A percentile compares a stretch with the other conserved stretches of the same genome.
phyloP scores from a whole-genome alignment of 2,329 filamentous ascomycete species.

The Calonectria pteridis region DNA sequence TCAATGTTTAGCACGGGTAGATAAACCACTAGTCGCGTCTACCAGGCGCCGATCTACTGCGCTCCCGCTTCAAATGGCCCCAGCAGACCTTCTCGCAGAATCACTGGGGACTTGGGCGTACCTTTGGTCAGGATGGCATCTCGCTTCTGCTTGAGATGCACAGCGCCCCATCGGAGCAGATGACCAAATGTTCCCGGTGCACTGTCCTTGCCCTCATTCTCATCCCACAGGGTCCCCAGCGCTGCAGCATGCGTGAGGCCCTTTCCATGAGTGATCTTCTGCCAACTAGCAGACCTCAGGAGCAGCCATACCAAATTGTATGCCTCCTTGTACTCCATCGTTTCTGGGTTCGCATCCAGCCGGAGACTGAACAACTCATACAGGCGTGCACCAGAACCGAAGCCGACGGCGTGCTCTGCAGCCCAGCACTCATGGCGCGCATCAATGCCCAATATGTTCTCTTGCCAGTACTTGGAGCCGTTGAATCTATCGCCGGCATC shows the following conservation, averaged over 20 bases:
- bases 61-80: background rate
- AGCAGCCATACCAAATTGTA: constrained; percentile 27
- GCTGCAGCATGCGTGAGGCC: constrained; percentile 12
- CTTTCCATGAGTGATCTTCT: constrained; percentile 31
- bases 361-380: constrained; percentile 9
- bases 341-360: constrained; percentile 17
- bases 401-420: constrained; percentile 21
- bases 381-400: constrained; percentile 10
- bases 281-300: constrained; percentile 25
- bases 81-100: constrained; percentile 18
- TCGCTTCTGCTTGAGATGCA: constrained; percentile 24
- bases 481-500: constrained; percentile 42
- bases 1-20: too few relatives aligned
- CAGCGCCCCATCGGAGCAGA: constrained; percentile 24
- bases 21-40: background rate
- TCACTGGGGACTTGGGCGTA: constrained; percentile 4
- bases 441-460: constrained; percentile 26
- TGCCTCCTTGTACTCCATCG: constrained; percentile 26
- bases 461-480: constrained; percentile 37
- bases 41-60: background rate
- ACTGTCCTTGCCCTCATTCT: constrained; percentile 28
- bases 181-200: constrained; percentile 26
- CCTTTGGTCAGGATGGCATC: constrained; percentile 11
- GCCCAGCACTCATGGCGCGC: constrained; percentile 18
- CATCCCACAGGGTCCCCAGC: constrained; percentile 27